Evolutionary conservation across 2,329 filamentous ascomycete genomes (phyloP), one percentile per base, ranked within the genome.

Genomic region (Fusarium devonianum): DNA sequence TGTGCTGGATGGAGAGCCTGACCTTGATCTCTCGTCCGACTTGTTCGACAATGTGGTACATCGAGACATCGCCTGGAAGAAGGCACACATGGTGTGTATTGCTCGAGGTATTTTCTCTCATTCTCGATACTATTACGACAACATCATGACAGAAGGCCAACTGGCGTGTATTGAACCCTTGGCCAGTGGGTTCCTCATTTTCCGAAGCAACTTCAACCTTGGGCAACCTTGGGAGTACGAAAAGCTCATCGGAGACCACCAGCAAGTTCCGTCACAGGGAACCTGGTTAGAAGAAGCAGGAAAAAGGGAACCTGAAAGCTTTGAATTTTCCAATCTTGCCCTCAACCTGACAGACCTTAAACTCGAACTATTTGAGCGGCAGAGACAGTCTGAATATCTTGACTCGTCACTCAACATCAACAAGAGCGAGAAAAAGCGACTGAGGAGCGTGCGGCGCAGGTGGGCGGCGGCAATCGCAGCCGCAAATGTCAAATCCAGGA

Each of bases 191-290:
- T 22, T 34, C 3, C 44, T 41, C 2, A 16, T 52, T 7, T 13
- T 53, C 1, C 26, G 18, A 4, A 43, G 37, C 25, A 58, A 58
- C 11, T 54, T 54, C 18, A 41, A 28, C 6, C 21, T 45, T 2
- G 16, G 36, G 19, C 35, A 30, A 6, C 12, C 32, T 3, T 47
- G 49, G 39, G 17, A 54, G 7, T 28, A 37, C 4, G 18, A 32
- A 4, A 11, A 35, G 7, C 17, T 56, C 3, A n/a, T 22, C 8
- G 38, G 41, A 8, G 3, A 35, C 3, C 12, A 21, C 17, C 11
- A 39, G n/a, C n/a, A n/a, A 39, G 25, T 19, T 10, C 5, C 21
- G 16, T 18, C 36, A 12, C 14, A 8, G 0, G 16, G 9, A 23
- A 7, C n/a, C 4, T 39, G 17, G 36, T n/a, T 0, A n/a, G 17